Conservation (phyloP, 1,284 basidiomycete species). For the Polyporus tsugae region DNA sequence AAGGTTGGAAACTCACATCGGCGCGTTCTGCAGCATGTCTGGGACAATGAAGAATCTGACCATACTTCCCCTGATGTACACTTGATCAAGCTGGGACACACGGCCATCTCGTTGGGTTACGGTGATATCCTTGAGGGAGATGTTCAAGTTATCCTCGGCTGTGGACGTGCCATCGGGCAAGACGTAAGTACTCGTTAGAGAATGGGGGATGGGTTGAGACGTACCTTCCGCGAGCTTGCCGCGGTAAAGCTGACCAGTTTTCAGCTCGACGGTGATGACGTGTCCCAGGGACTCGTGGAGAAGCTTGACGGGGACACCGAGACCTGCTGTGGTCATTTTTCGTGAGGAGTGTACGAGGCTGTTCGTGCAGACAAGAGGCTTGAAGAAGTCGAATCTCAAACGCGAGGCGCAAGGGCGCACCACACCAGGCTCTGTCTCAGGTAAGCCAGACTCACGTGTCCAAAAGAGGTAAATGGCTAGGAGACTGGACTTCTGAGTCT, state of each 20-base stretch:
- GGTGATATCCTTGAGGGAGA: conserved; percentile 96
- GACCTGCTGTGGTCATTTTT: conserved; percentile 55
- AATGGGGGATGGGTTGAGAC: conserved; percentile 23
- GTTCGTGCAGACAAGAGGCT: neutral
- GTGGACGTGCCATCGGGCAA: conserved; percentile 31
- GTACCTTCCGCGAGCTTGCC: conserved; percentile 96
- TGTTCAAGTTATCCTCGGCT: conserved; percentile 99
- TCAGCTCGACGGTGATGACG: conserved; percentile 96
- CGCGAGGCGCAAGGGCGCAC: conserved; percentile 10
- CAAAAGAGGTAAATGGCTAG: neutral
- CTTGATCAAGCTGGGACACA: conserved; percentile 99
- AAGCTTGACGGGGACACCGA: conserved; percentile 93
- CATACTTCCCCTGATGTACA: conserved; percentile 99
- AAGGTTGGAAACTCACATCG: conserved; percentile 79
- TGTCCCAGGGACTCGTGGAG: conserved; percentile 96
- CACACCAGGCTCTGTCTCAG: conserved; percentile 12
- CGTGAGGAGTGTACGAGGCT: conserved; percentile 3
- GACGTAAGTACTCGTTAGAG: conserved; percentile 14
- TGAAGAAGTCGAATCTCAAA: conserved; percentile 3
- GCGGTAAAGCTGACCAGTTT: conserved; percentile 96
- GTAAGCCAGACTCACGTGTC: neutral
- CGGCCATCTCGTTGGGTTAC: conserved; percentile 98
- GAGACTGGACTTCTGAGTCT: neutral
- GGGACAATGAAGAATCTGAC: conserved; percentile 99
- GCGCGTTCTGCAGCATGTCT: conserved; percentile 99